Evolutionary conservation across 1,139 yeast species (phyloP).

Genomic region (Spencermartinsiella ligniputridi): DNA sequence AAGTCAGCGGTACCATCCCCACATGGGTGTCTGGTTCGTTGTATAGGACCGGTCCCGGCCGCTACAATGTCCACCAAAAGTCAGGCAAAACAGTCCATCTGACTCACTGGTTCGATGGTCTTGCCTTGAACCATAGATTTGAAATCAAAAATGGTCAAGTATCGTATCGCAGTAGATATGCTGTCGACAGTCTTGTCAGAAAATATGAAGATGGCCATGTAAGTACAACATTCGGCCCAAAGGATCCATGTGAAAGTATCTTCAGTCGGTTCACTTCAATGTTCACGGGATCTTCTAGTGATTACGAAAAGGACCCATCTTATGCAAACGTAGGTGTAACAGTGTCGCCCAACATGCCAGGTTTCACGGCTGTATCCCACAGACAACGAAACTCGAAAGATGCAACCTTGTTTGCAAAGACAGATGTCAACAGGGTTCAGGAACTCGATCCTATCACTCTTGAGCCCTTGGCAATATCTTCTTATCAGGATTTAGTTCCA

Average conservation of each 20-base stretch:
- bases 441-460: background rate
- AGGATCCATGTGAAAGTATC: background rate
- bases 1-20: background rate
- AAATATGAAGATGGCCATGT: background rate
- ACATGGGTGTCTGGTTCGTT: background rate
- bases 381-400: background rate
- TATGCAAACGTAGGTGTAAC: background rate
- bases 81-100: background rate
- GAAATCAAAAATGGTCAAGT: background rate
- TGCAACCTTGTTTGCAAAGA: background rate
- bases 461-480: background rate
- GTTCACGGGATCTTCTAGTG: background rate
- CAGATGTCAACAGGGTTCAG: background rate
- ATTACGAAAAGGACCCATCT: background rate
- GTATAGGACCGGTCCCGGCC: background rate
- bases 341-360: background rate
- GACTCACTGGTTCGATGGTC: background rate
- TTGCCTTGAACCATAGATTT: background rate
- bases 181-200: background rate
- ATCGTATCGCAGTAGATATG: slow-evolving; percentile 1
- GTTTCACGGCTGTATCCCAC: background rate
- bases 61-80: background rate
- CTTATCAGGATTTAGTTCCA: background rate
- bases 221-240: background rate
- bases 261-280: background rate